phyloP scores from a whole-genome alignment of 176 grass and related monocot species.

The Aegilops umbellulata region DNA sequence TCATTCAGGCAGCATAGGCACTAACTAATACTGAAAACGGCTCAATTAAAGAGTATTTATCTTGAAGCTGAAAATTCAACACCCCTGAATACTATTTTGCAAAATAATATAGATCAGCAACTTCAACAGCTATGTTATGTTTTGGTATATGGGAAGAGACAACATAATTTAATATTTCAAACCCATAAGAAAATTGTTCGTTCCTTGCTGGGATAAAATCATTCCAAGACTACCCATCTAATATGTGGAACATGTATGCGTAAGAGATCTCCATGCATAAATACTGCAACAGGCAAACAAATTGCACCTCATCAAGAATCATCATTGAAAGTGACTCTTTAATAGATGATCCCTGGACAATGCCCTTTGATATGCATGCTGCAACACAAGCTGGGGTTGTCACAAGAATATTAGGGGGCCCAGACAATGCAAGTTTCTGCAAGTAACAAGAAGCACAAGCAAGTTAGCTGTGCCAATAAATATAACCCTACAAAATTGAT shows the following conservation, averaged over 20 bases:
- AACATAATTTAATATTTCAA: neutral
- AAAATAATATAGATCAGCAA: conserved; percentile 1
- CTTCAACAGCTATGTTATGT: conserved; percentile 17
- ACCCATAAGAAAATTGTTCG: neutral
- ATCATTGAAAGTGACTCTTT: conserved; percentile 95
- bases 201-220: neutral
- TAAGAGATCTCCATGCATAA: neutral
- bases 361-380: conserved; percentile 82
- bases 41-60: neutral
- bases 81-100: neutral
- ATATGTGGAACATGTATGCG: neutral
- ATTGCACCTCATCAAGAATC: conserved; percentile 87
- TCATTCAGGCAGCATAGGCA: conserved; percentile 6
- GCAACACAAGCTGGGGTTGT: conserved; percentile 94
- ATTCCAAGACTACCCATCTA: neutral
- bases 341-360: conserved; percentile 61
- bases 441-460: conserved; percentile 33
- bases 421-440: conserved; percentile 64
- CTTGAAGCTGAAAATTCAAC: neutral
- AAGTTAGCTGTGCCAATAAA: conserved; percentile 20
- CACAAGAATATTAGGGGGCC: conserved; percentile 80
- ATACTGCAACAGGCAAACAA: conserved; percentile 10
- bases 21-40: neutral
- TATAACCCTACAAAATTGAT: conserved; percentile 3
- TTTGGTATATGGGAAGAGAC: neutral